Conservation (phyloP, 345 rosid genomes). For the Eucalyptus pumila region DNA sequence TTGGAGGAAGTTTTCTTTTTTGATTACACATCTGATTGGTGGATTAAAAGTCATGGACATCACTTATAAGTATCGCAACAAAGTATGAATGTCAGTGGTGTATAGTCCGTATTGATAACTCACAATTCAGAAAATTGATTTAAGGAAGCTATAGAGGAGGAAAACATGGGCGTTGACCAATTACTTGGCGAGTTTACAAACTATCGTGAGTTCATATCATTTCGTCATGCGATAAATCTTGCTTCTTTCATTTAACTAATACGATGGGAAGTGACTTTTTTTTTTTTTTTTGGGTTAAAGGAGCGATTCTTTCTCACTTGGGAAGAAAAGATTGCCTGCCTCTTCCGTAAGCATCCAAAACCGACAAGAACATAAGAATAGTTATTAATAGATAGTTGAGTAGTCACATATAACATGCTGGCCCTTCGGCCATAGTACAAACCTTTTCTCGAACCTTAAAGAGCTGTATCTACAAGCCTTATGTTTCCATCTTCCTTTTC, state of each 20-base stretch:
- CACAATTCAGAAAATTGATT: neutral
- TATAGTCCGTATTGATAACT: neutral
- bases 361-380: neutral
- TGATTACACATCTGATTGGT: neutral
- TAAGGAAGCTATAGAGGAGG: neutral
- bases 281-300: neutral
- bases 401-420: neutral
- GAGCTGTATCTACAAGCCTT: neutral
- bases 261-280: neutral
- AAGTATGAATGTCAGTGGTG: neutral
- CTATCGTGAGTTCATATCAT: neutral
- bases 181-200: neutral
- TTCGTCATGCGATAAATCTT: rapidly evolving
- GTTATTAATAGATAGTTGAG: neutral
- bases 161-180: neutral
- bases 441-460: neutral
- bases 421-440: neutral
- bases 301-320: neutral
- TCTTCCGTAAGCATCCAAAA: neutral
- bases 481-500: neutral
- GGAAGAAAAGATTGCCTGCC: neutral
- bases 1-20: neutral
- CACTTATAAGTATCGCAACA: neutral
- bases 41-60: neutral
- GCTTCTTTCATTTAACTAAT: neutral